A percentile compares a stretch with the other conserved stretches of the same genome.
phyloP scores from a whole-genome alignment of 2,329 filamentous ascomycete genomes.

The Pezicula radicicola region DNA sequence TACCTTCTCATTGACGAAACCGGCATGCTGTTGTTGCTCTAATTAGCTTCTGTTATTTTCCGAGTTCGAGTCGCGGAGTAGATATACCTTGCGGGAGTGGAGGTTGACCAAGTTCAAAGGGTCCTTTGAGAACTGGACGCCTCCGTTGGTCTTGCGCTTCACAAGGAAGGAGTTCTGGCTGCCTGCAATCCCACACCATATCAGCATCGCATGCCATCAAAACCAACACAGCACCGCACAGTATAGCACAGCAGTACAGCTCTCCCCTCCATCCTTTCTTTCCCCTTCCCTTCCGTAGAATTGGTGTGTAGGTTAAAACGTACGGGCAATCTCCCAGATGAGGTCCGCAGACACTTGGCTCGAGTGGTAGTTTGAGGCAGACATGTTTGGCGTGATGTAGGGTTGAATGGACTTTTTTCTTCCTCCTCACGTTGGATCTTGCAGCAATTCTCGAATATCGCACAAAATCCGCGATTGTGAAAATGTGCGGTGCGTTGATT shows the following conservation, averaged over 20 bases:
- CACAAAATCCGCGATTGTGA: not conserved
- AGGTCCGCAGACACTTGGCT: slow-evolving; percentile 85
- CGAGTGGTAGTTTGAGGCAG: slow-evolving; percentile 48
- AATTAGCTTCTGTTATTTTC: slow-evolving; percentile 7
- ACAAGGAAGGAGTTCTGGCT: slow-evolving; percentile 86
- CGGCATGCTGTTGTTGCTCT: slow-evolving; percentile 66
- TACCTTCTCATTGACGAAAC: slow-evolving; percentile 94
- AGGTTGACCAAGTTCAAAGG: slow-evolving; percentile 91
- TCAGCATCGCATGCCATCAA: slow-evolving; percentile 7
- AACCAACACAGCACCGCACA: too few relatives aligned
- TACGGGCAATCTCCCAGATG: slow-evolving; percentile 94
- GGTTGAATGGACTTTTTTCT: not conserved
- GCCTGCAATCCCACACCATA: slow-evolving; percentile 49
- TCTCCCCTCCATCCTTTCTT: not conserved
- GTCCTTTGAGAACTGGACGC: slow-evolving; percentile 89
- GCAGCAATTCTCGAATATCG: slow-evolving; percentile 1
- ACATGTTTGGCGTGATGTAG: slow-evolving; percentile 23
- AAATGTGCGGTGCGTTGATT: not conserved
- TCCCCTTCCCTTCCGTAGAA: not conserved
- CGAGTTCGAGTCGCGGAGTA: not conserved
- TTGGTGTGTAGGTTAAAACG: slow-evolving; percentile 40
- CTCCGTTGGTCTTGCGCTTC: slow-evolving; percentile 79
- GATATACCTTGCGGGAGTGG: slow-evolving; percentile 81
- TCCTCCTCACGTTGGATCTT: not conserved
- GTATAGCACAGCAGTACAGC: not conserved